These are phyloP conservation scores for Beta vulgaris DNA, from an alignment of 148 eudicot genomes.

Conservation along the genomic window DNA sequence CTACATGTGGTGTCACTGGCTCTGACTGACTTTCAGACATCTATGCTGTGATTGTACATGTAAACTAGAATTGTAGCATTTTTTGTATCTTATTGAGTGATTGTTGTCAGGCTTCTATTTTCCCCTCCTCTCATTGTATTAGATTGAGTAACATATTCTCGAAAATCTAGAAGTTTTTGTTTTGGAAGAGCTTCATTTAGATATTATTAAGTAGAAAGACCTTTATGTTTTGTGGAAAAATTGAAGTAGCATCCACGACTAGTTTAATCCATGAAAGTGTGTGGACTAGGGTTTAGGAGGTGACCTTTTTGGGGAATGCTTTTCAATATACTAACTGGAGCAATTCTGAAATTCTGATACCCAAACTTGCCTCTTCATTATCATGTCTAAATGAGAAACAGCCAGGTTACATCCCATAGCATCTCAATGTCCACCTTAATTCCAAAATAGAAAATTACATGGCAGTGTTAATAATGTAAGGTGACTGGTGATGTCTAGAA, in stretches of 20 bases:
- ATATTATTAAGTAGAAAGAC: not conserved
- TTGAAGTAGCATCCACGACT: not conserved
- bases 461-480: no score
- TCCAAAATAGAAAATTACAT: no score
- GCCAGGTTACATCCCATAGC: no score
- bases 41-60: not conserved
- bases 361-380: no score
- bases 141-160: not conserved
- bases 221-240: not conserved
- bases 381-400: no score
- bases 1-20: not conserved
- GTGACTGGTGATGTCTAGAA: no score
- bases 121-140: not conserved
- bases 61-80: not conserved
- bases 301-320: no score
- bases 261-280: not conserved
- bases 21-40: not conserved
- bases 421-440: no score
- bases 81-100: not conserved
- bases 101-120: not conserved
- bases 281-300: no score
- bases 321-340: no score
- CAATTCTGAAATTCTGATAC: no score
- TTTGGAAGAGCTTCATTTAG: not conserved
- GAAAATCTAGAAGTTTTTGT: not conserved